Base-by-base conservation (phyloP, 192 early-diverging fungal species). In the Linderina pennispora region DNA sequence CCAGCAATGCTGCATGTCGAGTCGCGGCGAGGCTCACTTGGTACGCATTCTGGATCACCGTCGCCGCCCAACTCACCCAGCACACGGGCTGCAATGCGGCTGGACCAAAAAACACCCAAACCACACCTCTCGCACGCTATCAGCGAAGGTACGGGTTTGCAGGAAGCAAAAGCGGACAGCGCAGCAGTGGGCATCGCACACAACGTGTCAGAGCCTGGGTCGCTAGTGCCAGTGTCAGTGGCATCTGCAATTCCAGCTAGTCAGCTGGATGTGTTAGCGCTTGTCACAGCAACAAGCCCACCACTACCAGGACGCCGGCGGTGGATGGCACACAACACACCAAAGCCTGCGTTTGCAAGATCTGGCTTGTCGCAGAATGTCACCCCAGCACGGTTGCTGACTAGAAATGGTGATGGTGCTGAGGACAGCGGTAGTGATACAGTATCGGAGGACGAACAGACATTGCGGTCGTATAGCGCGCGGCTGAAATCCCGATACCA, bases 221-320 rank as follows among this genome's bases (percentile, higher is more conserved):
- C n/a, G n/a, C n/a, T n/a, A n/a, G n/a, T n/a, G n/a, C n/a, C n/a
- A n/a, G n/a, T n/a, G n/a, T n/a, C n/a, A n/a, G n/a, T n/a, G n/a
- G n/a, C n/a, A n/a, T n/a, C n/a, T n/a, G 61, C 61, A 8, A 60
- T 60, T 22, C 68, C 62, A 7, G 62, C 69, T 3, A 65, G 62
- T 7, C 69, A 73, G 47, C 54, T 73, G 2, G 69, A 73, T 9
- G 69, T 73, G 1, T 34, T 73, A 31, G 69, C 69, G 19, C 50
- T 73, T 13, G 69, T 73, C 15, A 73, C 69, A 9, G 69, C 69
- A 8, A 73, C 69, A 25, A 73, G 69, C 46, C 69, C 69, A 36
- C 69, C 69, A 3, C 65, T 73, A 62, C 69, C 69, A 16, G 65
- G 69, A 17, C 69, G 62, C 8, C 48, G 50, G 23, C 44, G 50